A percentile compares a stretch with the other conserved stretches of the same genome.
phyloP scores from a whole-genome alignment of 768 basidiomycete species.

The Leccinellum luteum region DNA sequence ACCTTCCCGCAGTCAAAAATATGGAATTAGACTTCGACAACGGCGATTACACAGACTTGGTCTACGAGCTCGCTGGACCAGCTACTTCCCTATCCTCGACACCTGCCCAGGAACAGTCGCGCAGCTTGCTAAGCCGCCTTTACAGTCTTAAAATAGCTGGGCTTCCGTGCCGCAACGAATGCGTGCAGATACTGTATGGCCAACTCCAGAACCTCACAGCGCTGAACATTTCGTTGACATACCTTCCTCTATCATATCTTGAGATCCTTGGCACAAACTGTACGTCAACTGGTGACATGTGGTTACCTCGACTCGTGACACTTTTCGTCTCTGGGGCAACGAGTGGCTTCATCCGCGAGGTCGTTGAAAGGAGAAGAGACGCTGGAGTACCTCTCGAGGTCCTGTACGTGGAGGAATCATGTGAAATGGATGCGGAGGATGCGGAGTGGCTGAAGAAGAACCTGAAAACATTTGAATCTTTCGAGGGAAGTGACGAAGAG shows the following conservation, averaged over 20 bases:
- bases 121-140: conserved; percentile 41
- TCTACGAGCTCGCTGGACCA: conserved; percentile 37
- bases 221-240: conserved; percentile 40
- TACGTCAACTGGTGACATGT: conserved; percentile 11
- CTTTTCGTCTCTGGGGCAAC: conserved; percentile 46
- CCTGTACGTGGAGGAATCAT: conserved; percentile 45
- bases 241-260: conserved; percentile 31
- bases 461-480: conserved; percentile 51
- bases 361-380: conserved; percentile 43
- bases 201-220: conserved; percentile 47
- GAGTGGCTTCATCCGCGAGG: conserved; percentile 38
- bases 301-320: conserved; percentile 51
- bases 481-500: conserved; percentile 54
- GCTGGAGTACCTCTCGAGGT: conserved; percentile 46
- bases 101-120: conserved; percentile 36
- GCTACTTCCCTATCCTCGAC: conserved; percentile 27
- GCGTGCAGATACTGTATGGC: conserved; percentile 39
- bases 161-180: conserved; percentile 40
- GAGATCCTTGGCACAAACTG: conserved; percentile 10
- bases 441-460: conserved; percentile 52
- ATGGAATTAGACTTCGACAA: conserved; percentile 54
- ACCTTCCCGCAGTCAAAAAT: conserved; percentile 34
- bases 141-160: conserved; percentile 51
- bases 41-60: conserved; percentile 52
- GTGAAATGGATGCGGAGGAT: conserved; percentile 40